A percentile compares a stretch with the other conserved stretches of the same genome.
These are phyloP conservation scores for Babesia ovata DNA, from an alignment of 169 alveolate genomes.

Conservation along the genomic window DNA sequence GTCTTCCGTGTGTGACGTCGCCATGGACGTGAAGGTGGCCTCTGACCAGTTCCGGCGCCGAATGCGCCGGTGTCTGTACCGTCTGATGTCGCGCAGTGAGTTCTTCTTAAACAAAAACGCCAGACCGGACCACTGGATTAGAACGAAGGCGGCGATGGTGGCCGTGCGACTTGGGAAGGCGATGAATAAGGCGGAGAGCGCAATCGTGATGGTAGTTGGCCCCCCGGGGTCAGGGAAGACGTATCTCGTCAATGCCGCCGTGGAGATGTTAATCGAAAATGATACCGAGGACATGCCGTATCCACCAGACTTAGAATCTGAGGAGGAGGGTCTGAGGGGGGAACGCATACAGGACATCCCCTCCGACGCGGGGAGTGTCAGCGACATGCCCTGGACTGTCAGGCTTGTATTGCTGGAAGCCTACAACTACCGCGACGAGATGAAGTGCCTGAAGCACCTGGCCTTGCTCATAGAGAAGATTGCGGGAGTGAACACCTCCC, in stretches of 20 bases:
- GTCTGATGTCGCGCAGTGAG: slow-evolving; percentile 2
- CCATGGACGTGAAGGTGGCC: not conserved
- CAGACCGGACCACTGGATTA: slow-evolving; percentile 30
- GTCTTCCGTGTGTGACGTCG: not conserved
- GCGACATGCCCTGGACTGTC: slow-evolving; percentile 36
- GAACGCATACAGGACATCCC: not conserved
- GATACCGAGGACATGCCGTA: not conserved
- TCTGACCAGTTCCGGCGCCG: slow-evolving; percentile 17
- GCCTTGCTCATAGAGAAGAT: slow-evolving; percentile 47
- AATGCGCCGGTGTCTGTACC: slow-evolving; percentile 8
- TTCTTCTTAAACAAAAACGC: not conserved
- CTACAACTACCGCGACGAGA: slow-evolving; percentile 72
- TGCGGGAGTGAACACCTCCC: slow-evolving; percentile 19
- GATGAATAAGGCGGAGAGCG: slow-evolving; percentile 14
- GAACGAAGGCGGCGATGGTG: slow-evolving; percentile 26
- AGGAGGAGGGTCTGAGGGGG: not conserved
- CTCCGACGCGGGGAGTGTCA: not conserved
- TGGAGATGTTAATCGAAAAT: not conserved
- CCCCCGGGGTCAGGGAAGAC: slow-evolving; percentile 65
- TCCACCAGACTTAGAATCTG: not conserved
- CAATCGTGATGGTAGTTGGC: slow-evolving; percentile 41
- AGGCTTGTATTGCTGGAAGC: slow-evolving; percentile 64
- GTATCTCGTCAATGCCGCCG: slow-evolving; percentile 39
- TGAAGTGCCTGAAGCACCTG: slow-evolving; percentile 66
- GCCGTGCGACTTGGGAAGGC: slow-evolving; percentile 13